Base-by-base conservation (phyloP, 176 grass and related monocot species). In the Eleusine coracana region DNA sequence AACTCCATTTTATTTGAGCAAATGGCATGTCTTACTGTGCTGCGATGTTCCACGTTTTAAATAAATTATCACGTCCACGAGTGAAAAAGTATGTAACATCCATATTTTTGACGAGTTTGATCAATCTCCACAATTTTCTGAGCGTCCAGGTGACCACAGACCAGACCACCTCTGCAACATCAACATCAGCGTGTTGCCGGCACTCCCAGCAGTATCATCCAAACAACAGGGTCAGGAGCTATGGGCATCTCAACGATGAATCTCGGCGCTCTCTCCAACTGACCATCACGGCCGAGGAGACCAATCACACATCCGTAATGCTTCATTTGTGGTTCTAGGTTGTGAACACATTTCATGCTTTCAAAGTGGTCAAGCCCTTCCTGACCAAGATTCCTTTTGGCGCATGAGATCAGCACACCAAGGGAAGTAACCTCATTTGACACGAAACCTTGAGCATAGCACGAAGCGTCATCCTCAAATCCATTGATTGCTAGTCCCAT, bases 261-360 rank as follows among this genome's bases (percentile, higher is more conserved):
- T 34, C 44, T 80, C 71, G 71, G 31, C 10, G 84, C 80, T 67
- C 78, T 84, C 5, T 84, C 72, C 66, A 89, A 45, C 34, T 79
- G 80, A 50, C 83, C 86, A 31, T 86, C 85, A 25, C 73, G 84
- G 8, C 84, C 54, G 3, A 94, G 84, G 41, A 91, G 84, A 85
- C 85, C 77, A 3, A 85, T 77, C 21, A 87, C 49, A 6, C 87
- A 89, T 44, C 87, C 86, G 0, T 91, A 89, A 69, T 89, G 89
- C 65, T 84, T 94, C 88, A 91, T 86, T 15, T 86, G 51, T 2
- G 82, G 90, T 70, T 90, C 82, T 29, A 90, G 15, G 18, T 67
- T 73, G 78, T 84, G 64, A 50, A 74, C 7, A 11, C 38, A 4
- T 62, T 71, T 81, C 90, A 92, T 95, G 76, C 87, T 88, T 15